Conservation (phyloP, 2,329 filamentous ascomycete genomes). For the Lojkania enalia region DNA sequence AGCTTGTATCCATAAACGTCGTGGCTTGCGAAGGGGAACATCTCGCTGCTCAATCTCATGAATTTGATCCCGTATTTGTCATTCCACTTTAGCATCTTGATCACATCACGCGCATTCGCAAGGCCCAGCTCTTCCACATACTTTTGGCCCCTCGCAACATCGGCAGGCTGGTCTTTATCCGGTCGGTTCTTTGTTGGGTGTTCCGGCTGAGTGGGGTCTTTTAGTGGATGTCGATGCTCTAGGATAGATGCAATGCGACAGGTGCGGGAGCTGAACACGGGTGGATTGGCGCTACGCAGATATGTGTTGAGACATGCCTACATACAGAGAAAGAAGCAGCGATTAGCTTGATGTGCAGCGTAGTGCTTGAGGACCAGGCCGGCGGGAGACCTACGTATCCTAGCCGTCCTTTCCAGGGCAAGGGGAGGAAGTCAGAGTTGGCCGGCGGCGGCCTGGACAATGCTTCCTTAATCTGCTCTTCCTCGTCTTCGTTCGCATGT, state of each 20-base stretch:
- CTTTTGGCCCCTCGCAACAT: slow-evolving; percentile 66
- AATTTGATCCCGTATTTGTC: slow-evolving; percentile 90
- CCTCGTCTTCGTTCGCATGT: slow-evolving; percentile 52
- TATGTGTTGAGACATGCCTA: slow-evolving; percentile 92
- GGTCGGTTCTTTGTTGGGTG: slow-evolving; percentile 86
- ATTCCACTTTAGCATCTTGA: slow-evolving; percentile 90
- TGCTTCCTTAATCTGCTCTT: slow-evolving; percentile 62
- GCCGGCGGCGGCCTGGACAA: slow-evolving; percentile 71
- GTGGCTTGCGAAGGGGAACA: slow-evolving; percentile 96
- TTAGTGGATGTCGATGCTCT: slow-evolving; percentile 81
- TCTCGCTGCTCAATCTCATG: slow-evolving; percentile 88
- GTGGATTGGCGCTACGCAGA: slow-evolving; percentile 75
- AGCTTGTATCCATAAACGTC: slow-evolving; percentile 83
- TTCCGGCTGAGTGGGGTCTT: slow-evolving; percentile 73
- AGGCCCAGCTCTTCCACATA: slow-evolving; percentile 79
- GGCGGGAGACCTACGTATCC: slow-evolving; percentile 70
- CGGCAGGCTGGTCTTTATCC: slow-evolving; percentile 70
- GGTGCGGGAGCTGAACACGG: slow-evolving; percentile 88
- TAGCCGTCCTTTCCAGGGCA: slow-evolving; percentile 87
- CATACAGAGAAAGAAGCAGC: slow-evolving; percentile 6
- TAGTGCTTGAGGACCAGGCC: slow-evolving; percentile 4
- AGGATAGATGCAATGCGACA: slow-evolving; percentile 89
- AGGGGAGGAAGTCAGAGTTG: slow-evolving; percentile 78
- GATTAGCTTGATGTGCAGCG: slow-evolving; percentile 22
- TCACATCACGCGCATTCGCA: slow-evolving; percentile 79